Evolutionary conservation across 345 rosid genomes (phyloP).

Genomic region (Adansonia digitata): DNA sequence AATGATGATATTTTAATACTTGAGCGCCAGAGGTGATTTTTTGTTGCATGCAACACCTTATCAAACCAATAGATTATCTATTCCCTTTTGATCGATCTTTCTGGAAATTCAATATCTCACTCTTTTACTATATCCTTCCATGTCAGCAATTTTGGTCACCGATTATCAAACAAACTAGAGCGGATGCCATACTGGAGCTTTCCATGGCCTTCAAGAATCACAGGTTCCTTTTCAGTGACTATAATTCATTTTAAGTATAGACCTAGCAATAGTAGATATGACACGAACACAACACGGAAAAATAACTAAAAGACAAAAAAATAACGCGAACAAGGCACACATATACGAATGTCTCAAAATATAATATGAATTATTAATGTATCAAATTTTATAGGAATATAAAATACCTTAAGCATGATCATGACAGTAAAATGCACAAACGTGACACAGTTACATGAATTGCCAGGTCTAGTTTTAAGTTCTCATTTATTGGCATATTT

Average conservation of each 20-base stretch:
- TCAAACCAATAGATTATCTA: background rate
- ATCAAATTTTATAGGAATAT: no score
- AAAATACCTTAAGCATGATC: no score
- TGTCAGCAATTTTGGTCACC: conserved; percentile 45
- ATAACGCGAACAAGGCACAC: no score
- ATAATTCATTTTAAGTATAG: background rate
- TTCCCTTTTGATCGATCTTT: conserved; percentile 4
- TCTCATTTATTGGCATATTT: background rate
- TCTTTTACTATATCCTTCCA: background rate
- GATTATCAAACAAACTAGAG: conserved; percentile 38
- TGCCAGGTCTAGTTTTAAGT: no score
- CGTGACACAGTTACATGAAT: no score
- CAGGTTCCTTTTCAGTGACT: conserved; percentile 46
- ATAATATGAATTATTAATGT: no score
- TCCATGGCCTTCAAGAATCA: conserved; percentile 51
- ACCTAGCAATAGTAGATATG: no score
- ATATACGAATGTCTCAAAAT: no score
- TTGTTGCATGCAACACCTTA: background rate
- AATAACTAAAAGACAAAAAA: no score
- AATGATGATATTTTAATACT: conserved; percentile 31
- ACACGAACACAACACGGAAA: no score
- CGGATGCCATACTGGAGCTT: conserved; percentile 60
- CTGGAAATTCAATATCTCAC: conserved; percentile 6
- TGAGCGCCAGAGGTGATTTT: conserved; percentile 48
- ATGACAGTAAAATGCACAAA: no score